Conservation (phyloP, 2,329 filamentous ascomycete species). For the Diplodia scrobiculata region DNA sequence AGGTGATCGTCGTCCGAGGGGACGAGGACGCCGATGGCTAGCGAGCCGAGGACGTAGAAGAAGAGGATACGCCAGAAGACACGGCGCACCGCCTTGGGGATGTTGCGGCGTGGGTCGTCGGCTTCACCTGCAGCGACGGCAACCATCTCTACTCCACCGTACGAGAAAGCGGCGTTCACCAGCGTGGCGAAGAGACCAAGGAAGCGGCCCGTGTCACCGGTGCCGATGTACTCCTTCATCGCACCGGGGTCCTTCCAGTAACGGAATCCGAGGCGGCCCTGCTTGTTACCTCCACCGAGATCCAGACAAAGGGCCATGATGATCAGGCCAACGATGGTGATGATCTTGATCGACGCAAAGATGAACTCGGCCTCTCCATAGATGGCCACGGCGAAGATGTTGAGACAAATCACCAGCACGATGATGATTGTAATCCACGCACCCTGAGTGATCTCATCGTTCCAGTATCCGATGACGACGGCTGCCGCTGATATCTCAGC, state of each 20-base stretch:
- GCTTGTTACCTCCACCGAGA: constrained; percentile 55
- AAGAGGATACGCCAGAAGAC: constrained; percentile 59
- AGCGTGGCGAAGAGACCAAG: constrained; percentile 42
- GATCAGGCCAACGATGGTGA: constrained; percentile 52
- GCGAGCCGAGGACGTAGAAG: constrained; percentile 57
- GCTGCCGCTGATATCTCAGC: constrained; percentile 49
- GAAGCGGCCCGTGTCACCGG: constrained; percentile 54
- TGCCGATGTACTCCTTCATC: constrained; percentile 65
- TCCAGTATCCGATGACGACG: constrained; percentile 50
- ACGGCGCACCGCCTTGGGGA: constrained; percentile 58
- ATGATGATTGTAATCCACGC: constrained; percentile 34
- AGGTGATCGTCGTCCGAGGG: constrained; percentile 57
- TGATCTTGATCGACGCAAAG: constrained; percentile 49
- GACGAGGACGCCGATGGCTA: constrained; percentile 64
- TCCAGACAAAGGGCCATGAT: constrained; percentile 39
- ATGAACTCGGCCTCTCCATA: constrained; percentile 52
- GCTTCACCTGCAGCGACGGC: constrained; percentile 44
- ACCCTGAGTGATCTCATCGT: constrained; percentile 22
- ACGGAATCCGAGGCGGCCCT: constrained; percentile 62
- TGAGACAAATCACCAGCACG: constrained; percentile 27
- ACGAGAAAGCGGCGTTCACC: constrained; percentile 49
- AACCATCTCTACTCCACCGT: constrained; percentile 43
- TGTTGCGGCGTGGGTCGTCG: constrained; percentile 49
- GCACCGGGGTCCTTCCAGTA: constrained; percentile 61
- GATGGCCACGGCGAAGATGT: constrained; percentile 29